These are phyloP conservation scores for Dactylella cylindrospora DNA, from an alignment of 2,329 filamentous ascomycete species.

Conservation along the genomic window DNA sequence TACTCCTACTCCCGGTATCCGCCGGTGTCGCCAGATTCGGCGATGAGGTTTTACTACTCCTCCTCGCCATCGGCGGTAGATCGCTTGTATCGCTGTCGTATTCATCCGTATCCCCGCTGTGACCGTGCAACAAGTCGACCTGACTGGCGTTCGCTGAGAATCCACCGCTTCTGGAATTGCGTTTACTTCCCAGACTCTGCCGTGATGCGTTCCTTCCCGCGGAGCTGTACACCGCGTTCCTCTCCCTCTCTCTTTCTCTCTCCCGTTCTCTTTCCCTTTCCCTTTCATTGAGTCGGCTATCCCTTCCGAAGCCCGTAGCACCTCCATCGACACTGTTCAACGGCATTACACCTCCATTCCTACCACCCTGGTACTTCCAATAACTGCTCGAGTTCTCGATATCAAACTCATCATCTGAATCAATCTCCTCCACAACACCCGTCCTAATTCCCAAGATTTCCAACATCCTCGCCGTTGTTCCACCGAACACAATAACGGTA, in stretches of 20 bases:
- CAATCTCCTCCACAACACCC: conserved; percentile 92
- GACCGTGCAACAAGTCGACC: conserved; percentile 18
- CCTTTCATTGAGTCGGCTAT: too few relatives aligned
- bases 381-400: conserved; percentile 64
- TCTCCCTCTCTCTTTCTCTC: conserved; percentile 7
- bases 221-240: conserved; percentile 2
- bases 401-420: conserved; percentile 98
- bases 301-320: neutral
- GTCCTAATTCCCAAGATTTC: conserved; percentile 96
- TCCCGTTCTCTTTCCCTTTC: conserved; percentile 22
- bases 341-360: conserved; percentile 11
- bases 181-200: conserved; percentile 6
- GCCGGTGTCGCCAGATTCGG: conserved; percentile 32
- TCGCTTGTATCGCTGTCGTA: conserved; percentile 62
- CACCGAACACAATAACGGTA: conserved; percentile 97
- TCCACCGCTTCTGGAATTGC: neutral
- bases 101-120: conserved; percentile 47
- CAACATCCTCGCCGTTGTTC: conserved; percentile 94
- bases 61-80: conserved; percentile 52
- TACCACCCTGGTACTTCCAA: conserved; percentile 25
- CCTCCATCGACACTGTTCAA: conserved; percentile 13
- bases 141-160: conserved; percentile 15
- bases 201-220: conserved; percentile 15
- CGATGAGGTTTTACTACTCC: conserved; percentile 16
- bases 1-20: conserved; percentile 52